Evolutionary conservation across 192 early-diverging fungal species (phyloP), one percentile per base, ranked within the genome.

Genomic region (Backusella westeae): DNA sequence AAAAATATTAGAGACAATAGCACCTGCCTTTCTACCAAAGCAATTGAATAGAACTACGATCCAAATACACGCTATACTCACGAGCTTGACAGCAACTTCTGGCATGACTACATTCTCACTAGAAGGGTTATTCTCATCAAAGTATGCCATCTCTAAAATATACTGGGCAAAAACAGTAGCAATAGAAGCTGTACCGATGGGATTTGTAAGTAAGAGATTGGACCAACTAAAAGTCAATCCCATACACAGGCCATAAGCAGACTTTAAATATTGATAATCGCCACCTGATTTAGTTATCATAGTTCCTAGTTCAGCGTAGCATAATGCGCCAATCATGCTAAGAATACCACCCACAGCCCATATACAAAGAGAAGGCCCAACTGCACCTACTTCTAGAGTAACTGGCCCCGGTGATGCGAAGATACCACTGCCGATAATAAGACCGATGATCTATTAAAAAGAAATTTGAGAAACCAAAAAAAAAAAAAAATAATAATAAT

Each of bases 281-380:
- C 91, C 92, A 72, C 97, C 97, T 65, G 94, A 96, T 21, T 82
- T 78, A 7, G 93, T 92, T 59, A 94, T 90, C 84, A 92, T 93
- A 26, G 94, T 86, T 4, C 97, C 97, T 36, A 98, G 84, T 83
- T 98, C 97, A 19, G 94, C 92, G 77, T 96, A 98, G 73, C 93
- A 93, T 8, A 93, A 79, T 0, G 91, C 91, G 38, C 97, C 97
- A 14, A 90, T 88, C 74, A 93, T 90, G 4, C 94, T 91, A 42
- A 95, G 82, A 17, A 94, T 52, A 7, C 89, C 92, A 70, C 91
- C 91, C 3, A 92, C 66, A 19, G 85, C 83, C 93, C 93, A 94
- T 35, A 94, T 83, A 59, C 93, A 76, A 10, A 94, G 81, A 12
- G 92, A 87, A 77, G 89, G 86, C 0, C 89, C 89, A 7, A 92